Base-by-base conservation (phyloP, 176 grass and related monocot genomes). In the Bolboschoenus planiculmis region DNA sequence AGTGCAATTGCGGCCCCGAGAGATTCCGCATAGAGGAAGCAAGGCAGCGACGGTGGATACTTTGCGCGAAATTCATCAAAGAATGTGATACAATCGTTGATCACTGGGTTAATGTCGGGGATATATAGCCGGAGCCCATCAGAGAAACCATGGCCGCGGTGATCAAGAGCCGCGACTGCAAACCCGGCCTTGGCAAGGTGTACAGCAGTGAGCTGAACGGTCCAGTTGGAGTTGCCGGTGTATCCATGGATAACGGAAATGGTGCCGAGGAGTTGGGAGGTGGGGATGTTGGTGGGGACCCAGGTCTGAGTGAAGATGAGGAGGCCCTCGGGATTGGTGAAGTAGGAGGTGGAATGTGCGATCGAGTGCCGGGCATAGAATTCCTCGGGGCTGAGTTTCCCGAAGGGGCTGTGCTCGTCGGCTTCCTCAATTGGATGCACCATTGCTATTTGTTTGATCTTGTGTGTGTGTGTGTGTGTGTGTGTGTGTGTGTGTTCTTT, bases 81-180 rank as follows among this genome's bases (percentile, higher is more conserved):
- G 58, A 88, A 93, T 65, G 94, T 67, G 27, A 89, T 88, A 86
- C 94, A 97, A 86, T 97, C 92, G 4, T 97, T 88, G 18, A 97
- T 88, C 3, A 97, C 92, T 0, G 88, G 90, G 4, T 7, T 42
- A 76, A 97, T 92, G 85, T 97, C 88, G 2, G 94, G 94, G 60
- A 97, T 70, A 81, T 94, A 88, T 37, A 56, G 15, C 37, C 46
- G 50, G 3, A 97, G 90, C 27, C 92, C 94, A 1, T 92, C 92
- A 18, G 94, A 97, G 80, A 92, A 89, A 59, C 94, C 94, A 83
- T 97, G 94, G 15, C 92, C 94, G 68, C 91, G 94, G 91, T 97
- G 92, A 85, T 97, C 94, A 0, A 97, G 67, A 39, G 91, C 94
- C 1, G 59, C 92, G 0, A 97, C 90, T 3, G 94, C 94, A 70